Conservation (phyloP, 2,329 filamentous ascomycete species). For the Aspergillaceae sp. region DNA sequence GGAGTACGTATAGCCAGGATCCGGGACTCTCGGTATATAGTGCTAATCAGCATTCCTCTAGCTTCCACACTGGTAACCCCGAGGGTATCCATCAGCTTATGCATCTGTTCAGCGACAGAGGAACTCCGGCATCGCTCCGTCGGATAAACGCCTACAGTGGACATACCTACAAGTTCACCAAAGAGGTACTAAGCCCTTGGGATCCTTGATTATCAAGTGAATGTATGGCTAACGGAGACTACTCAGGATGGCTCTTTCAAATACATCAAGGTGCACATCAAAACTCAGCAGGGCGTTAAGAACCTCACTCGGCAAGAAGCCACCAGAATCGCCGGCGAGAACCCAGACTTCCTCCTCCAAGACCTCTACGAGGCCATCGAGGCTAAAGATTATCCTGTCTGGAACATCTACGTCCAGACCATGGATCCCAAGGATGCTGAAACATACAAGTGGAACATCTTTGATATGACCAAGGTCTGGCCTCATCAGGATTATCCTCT, state of each 20-base stretch:
- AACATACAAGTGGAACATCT: constrained; percentile 72
- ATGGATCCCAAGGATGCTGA: constrained; percentile 62
- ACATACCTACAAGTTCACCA: constrained; percentile 56
- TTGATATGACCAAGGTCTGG: constrained; percentile 78
- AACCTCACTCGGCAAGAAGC: constrained; percentile 58
- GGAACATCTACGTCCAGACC: constrained; percentile 69
- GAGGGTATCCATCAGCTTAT: constrained; percentile 55
- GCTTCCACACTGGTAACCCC: constrained; percentile 48
- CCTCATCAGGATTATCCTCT: constrained; percentile 65
- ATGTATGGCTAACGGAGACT: neutral
- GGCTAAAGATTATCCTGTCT: constrained; percentile 59
- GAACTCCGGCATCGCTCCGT: constrained; percentile 53
- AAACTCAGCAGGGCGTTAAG: constrained; percentile 30
- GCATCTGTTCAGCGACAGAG: constrained; percentile 54
- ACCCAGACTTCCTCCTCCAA: constrained; percentile 71
- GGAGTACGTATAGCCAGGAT: constrained; percentile 14
- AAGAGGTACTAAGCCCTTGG: constrained; percentile 27
- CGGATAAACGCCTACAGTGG: constrained; percentile 57
- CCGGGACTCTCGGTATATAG: neutral
- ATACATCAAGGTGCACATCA: constrained; percentile 52
- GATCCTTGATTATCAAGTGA: neutral
- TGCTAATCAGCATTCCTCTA: constrained; percentile 2
- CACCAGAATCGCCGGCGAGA: constrained; percentile 60
- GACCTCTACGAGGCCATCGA: constrained; percentile 66
- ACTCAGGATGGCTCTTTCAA: constrained; percentile 49